These are phyloP conservation scores for Talaromyces nanjingensis DNA, from an alignment of 495 filamentous ascomycete genomes.

Conservation along the genomic window DNA sequence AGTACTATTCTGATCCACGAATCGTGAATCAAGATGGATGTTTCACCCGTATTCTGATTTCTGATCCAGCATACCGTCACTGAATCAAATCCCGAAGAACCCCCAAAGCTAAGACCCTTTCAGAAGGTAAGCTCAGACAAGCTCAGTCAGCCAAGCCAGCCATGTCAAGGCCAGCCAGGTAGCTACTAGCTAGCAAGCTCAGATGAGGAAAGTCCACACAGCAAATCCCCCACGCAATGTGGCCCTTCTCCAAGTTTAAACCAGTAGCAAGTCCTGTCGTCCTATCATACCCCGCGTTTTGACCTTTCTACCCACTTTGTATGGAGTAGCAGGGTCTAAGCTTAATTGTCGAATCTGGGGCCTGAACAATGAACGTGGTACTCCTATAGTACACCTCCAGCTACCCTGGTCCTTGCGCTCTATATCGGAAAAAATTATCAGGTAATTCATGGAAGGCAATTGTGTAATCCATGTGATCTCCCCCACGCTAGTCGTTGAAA, in stretches of 20 bases:
- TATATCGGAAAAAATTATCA: background rate
- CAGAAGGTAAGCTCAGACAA: background rate
- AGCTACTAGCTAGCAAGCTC: background rate
- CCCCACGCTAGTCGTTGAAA: background rate
- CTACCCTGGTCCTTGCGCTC: background rate
- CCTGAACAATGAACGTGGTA: background rate
- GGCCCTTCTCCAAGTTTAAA: background rate
- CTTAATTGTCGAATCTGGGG: background rate
- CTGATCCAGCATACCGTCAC: background rate
- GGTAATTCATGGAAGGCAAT: background rate
- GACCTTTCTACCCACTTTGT: background rate
- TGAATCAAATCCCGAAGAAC: background rate
- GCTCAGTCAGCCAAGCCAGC: background rate
- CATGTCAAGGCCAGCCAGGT: background rate
- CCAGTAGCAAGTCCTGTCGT: background rate
- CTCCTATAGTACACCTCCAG: background rate
- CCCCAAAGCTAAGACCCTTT: background rate
- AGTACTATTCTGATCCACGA: background rate
- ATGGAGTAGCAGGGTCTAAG: background rate
- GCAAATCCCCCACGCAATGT: conserved; percentile 1
- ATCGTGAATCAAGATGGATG: background rate
- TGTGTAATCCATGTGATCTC: background rate
- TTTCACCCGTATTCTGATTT: background rate
- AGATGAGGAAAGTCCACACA: conserved; percentile 1
- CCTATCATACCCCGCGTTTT: conserved; percentile 2